Percentiles rank a stretch among this genome's conserved stretches.
Conservation (phyloP, 140 eudicot genomes). For the Cichorium intybus region DNA sequence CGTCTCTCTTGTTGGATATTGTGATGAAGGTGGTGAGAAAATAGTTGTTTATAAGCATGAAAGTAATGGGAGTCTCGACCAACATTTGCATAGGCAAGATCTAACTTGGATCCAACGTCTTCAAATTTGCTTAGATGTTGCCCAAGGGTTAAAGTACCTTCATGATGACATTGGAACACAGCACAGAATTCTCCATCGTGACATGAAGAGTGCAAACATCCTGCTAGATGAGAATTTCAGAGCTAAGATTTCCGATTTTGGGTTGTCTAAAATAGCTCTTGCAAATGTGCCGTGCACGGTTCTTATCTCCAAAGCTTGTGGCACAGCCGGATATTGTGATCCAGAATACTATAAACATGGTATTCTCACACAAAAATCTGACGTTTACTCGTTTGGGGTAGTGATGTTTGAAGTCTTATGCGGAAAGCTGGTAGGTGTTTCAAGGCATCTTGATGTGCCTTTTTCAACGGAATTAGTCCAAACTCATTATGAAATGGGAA, state of each 20-base stretch:
- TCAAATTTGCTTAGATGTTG: no score
- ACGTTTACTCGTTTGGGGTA: not conserved
- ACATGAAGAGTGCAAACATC: no score
- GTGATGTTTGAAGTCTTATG: not conserved
- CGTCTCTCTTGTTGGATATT: conserved; percentile 22
- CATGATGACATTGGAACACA: no score
- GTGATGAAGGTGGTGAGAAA: conserved; percentile 11
- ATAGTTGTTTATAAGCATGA: conserved; percentile 27
- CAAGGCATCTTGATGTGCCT: not conserved
- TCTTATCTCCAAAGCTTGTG: not conserved
- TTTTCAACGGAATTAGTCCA: not conserved
- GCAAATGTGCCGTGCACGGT: not conserved
- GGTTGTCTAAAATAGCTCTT: not conserved
- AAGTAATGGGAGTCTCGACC: conserved; percentile 26
- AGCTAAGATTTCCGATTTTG: no score
- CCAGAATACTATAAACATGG: no score
- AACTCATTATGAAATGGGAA: not conserved
- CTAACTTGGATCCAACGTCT: conserved; percentile 24
- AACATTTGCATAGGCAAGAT: not conserved
- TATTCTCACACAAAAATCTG: no score
- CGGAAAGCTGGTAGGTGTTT: not conserved
- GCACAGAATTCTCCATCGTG: no score
- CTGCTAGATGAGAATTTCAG: no score
- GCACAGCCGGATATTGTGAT: not conserved
- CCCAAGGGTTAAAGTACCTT: no score